phyloP scores from a whole-genome alignment of 495 filamentous ascomycete species.

The Xylaria longipes region DNA sequence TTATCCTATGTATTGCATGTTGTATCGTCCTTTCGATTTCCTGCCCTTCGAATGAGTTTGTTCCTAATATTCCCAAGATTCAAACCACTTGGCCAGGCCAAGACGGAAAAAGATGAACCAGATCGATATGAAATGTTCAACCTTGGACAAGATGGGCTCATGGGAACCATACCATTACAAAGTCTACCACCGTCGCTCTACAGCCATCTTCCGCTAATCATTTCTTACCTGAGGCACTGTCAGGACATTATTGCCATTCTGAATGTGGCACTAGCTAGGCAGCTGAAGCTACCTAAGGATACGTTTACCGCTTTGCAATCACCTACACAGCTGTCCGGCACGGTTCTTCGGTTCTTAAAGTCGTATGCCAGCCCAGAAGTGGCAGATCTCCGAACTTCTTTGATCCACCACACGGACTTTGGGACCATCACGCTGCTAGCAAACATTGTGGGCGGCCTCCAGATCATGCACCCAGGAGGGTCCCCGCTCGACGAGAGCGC shows the following conservation, averaged over 20 bases:
- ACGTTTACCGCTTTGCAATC: too few relatives aligned
- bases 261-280: too few relatives aligned
- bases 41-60: too few relatives aligned
- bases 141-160: constrained; percentile 13
- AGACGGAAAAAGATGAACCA: constrained; percentile 1
- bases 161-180: constrained; percentile 11
- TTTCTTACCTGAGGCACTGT: too few relatives aligned
- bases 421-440: constrained; percentile 32
- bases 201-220: too few relatives aligned
- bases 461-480: constrained; percentile 24
- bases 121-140: neutral
- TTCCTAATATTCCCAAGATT: constrained; percentile 1
- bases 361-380: constrained; percentile 1
- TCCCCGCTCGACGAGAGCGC: constrained; percentile 16
- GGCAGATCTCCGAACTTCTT: constrained; percentile 18
- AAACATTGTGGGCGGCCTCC: constrained; percentile 35
- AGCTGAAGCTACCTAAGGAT: too few relatives aligned
- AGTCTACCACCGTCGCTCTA: neutral
- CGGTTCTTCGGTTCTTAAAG: constrained; percentile 17
- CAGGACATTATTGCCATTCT: too few relatives aligned
- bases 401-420: constrained; percentile 58
- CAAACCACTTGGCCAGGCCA: neutral
- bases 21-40: too few relatives aligned
- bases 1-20: too few relatives aligned
- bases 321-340: constrained; percentile 5